Evolutionary conservation across 2,329 filamentous ascomycete genomes (phyloP).

Genomic region (Myrmaecium sp.): DNA sequence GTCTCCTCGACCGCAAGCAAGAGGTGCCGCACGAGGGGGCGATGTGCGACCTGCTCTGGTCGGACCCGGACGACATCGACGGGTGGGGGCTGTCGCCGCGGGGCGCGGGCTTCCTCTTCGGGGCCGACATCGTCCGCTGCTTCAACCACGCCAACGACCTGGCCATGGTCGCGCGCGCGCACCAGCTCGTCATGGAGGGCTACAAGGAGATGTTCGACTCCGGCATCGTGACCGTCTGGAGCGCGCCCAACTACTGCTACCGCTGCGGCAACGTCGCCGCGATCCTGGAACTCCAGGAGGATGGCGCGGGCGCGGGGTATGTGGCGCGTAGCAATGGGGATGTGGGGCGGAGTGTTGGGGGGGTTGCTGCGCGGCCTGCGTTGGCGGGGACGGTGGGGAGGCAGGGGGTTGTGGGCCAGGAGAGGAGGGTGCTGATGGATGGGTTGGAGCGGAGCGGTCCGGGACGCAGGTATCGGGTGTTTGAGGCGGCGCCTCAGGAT

Average conservation of each 20-base stretch:
- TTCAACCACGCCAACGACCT: slow-evolving; percentile 95
- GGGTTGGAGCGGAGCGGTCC: slow-evolving; percentile 50
- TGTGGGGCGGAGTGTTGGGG: slow-evolving; percentile 25
- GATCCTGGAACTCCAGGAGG: slow-evolving; percentile 81
- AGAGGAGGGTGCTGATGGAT: too few species aligned
- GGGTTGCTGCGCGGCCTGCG: slow-evolving; percentile 26
- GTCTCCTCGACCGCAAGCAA: slow-evolving; percentile 87
- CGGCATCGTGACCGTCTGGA: slow-evolving; percentile 91
- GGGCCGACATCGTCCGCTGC: slow-evolving; percentile 82
- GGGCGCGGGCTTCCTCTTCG: slow-evolving; percentile 89
- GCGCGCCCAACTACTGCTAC: slow-evolving; percentile 57
- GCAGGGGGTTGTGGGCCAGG: slow-evolving; percentile 24
- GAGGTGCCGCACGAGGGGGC: slow-evolving; percentile 96
- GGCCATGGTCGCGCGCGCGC: slow-evolving; percentile 78
- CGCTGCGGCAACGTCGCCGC: slow-evolving; percentile 53
- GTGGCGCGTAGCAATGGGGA: slow-evolving; percentile 49
- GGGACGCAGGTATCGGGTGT: slow-evolving; percentile 80
- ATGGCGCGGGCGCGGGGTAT: slow-evolving; percentile 39
- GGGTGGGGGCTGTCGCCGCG: slow-evolving; percentile 91
- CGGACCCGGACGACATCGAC: slow-evolving; percentile 93
- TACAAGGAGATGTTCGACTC: slow-evolving; percentile 99
- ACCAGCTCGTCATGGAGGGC: slow-evolving; percentile 97
- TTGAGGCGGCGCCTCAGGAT: slow-evolving; percentile 92
- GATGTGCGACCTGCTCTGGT: slow-evolving; percentile 98
- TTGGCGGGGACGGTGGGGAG: too few species aligned